These are phyloP conservation scores for Rosa chinensis DNA, from an alignment of 306 rosid species.

Conservation along the genomic window DNA sequence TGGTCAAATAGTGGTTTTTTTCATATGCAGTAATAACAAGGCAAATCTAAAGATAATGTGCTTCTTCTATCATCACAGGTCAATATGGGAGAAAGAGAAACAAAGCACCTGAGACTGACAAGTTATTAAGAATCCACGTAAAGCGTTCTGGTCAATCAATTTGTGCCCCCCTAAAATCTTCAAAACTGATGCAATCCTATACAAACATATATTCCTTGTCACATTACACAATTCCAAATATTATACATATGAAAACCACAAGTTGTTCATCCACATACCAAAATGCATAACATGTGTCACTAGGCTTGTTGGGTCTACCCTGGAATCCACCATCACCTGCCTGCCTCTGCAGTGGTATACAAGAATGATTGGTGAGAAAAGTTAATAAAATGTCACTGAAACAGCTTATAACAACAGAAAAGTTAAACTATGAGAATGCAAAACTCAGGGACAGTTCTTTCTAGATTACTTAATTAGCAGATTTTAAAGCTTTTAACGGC, in stretches of 20 bases:
- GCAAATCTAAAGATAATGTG: background rate
- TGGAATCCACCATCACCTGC: conserved; percentile 88
- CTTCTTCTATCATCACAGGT: background rate
- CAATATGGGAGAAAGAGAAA: conserved; percentile 11
- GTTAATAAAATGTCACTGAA: background rate
- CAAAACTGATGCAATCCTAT: conserved; percentile 80
- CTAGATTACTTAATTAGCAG: conserved; percentile 8
- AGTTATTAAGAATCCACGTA: conserved; percentile 60
- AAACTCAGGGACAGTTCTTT: conserved; percentile 17
- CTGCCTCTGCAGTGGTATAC: conserved; percentile 59
- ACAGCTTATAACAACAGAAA: background rate
- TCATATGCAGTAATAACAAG: background rate
- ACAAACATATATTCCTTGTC: conserved; percentile 30
- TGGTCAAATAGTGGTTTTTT: background rate
- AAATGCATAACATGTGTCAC: conserved; percentile 91
- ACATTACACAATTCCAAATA: conserved; percentile 23
- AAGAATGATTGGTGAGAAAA: conserved; percentile 10
- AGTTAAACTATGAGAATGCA: conserved; percentile 1
- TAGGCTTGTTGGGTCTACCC: conserved; percentile 86
- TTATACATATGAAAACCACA: conserved; percentile 8
- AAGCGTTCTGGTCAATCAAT: conserved; percentile 59
- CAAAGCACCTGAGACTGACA: conserved; percentile 74
- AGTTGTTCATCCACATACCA: conserved; percentile 52
- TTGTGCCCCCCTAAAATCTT: conserved; percentile 66
- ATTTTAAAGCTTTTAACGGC: background rate